Conservation (phyloP, 2,329 filamentous ascomycete species). For the Hypoxylon sp. region DNA sequence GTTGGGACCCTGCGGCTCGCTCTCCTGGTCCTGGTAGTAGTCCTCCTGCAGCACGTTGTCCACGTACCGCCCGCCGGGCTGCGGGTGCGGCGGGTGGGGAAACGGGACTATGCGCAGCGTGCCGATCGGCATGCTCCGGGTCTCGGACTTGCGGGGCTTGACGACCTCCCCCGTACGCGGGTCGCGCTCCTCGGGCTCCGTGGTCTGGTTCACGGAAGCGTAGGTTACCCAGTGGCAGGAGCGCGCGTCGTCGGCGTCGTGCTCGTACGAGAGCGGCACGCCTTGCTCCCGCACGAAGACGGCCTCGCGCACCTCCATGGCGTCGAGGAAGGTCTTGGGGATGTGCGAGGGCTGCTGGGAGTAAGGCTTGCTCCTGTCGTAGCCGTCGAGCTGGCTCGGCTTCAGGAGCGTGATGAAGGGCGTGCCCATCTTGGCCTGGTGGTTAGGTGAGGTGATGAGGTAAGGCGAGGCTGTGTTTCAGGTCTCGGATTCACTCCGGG, state of each 20-base stretch:
- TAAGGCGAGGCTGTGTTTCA: not conserved
- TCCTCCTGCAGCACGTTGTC: slow-evolving; percentile 57
- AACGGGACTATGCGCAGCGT: slow-evolving; percentile 87
- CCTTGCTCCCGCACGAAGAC: slow-evolving; percentile 75
- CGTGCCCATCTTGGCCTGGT: slow-evolving; percentile 60
- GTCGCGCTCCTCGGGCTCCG: slow-evolving; percentile 61
- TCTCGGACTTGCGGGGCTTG: slow-evolving; percentile 62
- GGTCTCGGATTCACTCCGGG: slow-evolving; percentile 1
- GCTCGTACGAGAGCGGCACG: slow-evolving; percentile 76
- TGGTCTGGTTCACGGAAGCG: slow-evolving; percentile 69
- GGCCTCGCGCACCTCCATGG: slow-evolving; percentile 72
- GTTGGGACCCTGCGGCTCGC: slow-evolving; percentile 39
- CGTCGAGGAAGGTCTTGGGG: slow-evolving; percentile 72
- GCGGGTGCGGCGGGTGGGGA: slow-evolving; percentile 77
- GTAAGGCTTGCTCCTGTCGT: slow-evolving; percentile 59
- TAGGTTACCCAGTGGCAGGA: slow-evolving; percentile 93
- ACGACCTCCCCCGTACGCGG: slow-evolving; percentile 59
- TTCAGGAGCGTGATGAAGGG: slow-evolving; percentile 65
- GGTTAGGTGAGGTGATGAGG: not conserved
- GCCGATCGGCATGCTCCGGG: slow-evolving; percentile 72
- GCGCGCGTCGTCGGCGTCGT: slow-evolving; percentile 83
- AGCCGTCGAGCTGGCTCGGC: slow-evolving; percentile 66
- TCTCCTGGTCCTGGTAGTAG: slow-evolving; percentile 36
- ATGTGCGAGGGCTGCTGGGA: slow-evolving; percentile 62
- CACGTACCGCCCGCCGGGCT: slow-evolving; percentile 64